Base-by-base conservation (phyloP, 1,284 basidiomycete species). In the Cryptococcus jaspeensis region DNA sequence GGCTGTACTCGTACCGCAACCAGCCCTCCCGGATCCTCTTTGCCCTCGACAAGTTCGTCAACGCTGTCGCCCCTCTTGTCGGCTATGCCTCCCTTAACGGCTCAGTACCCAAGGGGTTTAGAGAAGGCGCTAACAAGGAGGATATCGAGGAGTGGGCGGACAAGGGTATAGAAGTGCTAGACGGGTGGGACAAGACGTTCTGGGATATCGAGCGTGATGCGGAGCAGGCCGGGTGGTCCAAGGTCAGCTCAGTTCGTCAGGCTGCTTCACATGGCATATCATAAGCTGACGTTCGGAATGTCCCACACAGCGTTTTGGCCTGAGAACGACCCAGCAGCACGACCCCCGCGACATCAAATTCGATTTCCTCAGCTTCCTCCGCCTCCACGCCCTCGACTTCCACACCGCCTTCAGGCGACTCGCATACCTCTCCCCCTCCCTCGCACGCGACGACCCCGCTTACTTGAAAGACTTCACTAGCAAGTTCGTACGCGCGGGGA, bases 1-100 rank as follows among this genome's bases (percentile, higher is more conserved):
- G 93, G 0, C 82, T 93, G 42, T 99, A 98, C 71, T 82, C 88
- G 2, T 98, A 93, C 80, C 70, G 76, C 51, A 67, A 73, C 49
- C 78, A 80, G 64, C 80, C 82, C 32, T 74, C 74, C 25, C 76
- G 78, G 58, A 74, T 80, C 53, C 68, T 90, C 12, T 95, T 85
- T 66, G 90, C 91, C 1, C 80, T 93, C 12, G 84, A 85, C 49
- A 84, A 89, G 15, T 81, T 95, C 4, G 82, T 90, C 12, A 81
- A 83, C 52, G 81, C 90, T 0, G 83, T 94, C 25, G 82, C 88
- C 0, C 91, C 90, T 1, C 78, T 96, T 46, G 86, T 95, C 50
- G 91, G 92, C 0, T 87, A 86, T 12, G 92, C 81, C 41, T 82
- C 73, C 13, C 37, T 82, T 35, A 72, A 81, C 20, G 82, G 81